A percentile compares a stretch with the other conserved stretches of the same genome.
Conservation (phyloP, 495 filamentous ascomycete species). For the Neurospora sp. region DNA sequence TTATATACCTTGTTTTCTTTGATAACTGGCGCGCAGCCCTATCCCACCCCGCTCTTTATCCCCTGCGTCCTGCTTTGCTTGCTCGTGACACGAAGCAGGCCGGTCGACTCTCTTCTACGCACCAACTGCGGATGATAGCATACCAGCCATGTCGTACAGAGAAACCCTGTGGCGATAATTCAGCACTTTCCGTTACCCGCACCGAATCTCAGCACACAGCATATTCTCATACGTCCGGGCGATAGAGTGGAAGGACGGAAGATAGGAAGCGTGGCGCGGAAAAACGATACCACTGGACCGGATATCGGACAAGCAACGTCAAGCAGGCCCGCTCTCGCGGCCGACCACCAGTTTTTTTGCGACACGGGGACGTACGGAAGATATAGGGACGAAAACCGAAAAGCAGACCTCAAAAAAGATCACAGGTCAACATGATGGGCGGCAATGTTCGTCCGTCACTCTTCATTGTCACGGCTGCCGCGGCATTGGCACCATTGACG, state of each 20-base stretch:
- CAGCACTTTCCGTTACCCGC: conserved; percentile 12
- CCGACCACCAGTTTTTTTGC: neutral
- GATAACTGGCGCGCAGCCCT: neutral
- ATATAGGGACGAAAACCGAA: neutral
- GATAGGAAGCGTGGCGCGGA: neutral
- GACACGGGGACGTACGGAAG: neutral
- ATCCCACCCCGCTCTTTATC: neutral
- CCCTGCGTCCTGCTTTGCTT: neutral
- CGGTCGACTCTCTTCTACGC: neutral
- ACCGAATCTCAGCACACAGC: conserved; percentile 5
- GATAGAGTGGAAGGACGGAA: neutral
- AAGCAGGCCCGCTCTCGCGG: neutral
- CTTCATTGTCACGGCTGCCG: conserved; percentile 4
- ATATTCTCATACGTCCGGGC: neutral
- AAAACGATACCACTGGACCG: neutral
- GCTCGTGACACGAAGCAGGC: conserved; percentile 1
- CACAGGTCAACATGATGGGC: conserved; percentile 13
- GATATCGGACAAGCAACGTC: neutral
- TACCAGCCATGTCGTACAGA: conserved; percentile 16
- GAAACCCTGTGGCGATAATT: conserved; percentile 14
- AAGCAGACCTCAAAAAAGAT: neutral
- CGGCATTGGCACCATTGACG: conserved; percentile 18
- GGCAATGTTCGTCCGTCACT: conserved; percentile 5
- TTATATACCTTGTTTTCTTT: neutral
- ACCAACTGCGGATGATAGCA: neutral